Evolutionary conservation across 768 basidiomycete species (phyloP), one percentile per base, ranked within the genome.

Genomic region (Cubamyces sp.): DNA sequence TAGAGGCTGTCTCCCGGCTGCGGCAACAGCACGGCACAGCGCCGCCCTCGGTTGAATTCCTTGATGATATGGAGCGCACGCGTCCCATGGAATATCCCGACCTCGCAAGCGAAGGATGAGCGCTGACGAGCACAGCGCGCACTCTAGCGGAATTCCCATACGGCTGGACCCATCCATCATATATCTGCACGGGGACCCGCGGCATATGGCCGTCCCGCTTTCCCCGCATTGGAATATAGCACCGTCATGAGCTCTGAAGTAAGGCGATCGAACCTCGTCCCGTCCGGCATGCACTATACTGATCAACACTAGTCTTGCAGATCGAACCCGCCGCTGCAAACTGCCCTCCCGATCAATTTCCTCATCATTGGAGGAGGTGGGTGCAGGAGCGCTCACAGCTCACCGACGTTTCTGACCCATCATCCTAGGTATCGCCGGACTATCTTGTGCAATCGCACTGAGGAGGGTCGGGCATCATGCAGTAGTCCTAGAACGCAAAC

Each of bases 361-460:
- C 45, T 71, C 18, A 66, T 75, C 34, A 66, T 75, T 12, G 74
- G 74, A 30, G 74, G 74, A 63, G 70, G 70, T 69, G 46, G 26
- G 57, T 43, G 42, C 26, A 14, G 11, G 49, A 34, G 28, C 28
- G 30, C 19, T 39, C 21, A 16, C 26, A 34, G 28, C 25, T 12
- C 39, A 18, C 23, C 21, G 11, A n/a, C 12, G n/a, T 18, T 25
- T 19, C 25, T 37, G 21, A 39, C 18, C 34, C 15, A 42, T 6
- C 21, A 0, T 39, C 42, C 34, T 34, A 71, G 75, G 75, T 16
- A 68, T 76, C 9, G 66, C 72, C 49, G 75, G 74, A 11, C 68
- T 76, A n/a, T 68, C 74, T 12, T 66, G 70, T 16, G 75, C 74
- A 6, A 58, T 69, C 46, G 68, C 71, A 0, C 67, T 76, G 4